Evolutionary conservation across 2,329 filamentous ascomycete species (phyloP).

Genomic region (Basipetospora chlamydospora): DNA sequence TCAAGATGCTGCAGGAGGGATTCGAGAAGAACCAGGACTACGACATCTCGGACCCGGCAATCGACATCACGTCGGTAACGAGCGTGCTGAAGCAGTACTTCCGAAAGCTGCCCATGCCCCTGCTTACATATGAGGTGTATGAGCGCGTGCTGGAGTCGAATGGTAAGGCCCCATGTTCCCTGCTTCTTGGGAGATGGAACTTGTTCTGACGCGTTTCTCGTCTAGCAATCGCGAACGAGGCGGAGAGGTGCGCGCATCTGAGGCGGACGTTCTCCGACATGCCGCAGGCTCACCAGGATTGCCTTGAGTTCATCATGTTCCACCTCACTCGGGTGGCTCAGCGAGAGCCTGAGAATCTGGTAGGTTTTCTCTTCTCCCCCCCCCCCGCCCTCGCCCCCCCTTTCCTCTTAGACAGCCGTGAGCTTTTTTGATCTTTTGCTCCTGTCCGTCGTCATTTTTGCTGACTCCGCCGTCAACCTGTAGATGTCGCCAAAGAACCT

Average conservation of each 20-base stretch:
- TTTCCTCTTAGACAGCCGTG: no score
- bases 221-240: conserved; percentile 48
- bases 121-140: conserved; percentile 88
- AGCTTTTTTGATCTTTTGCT: background rate
- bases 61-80: conserved; percentile 93
- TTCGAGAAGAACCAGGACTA: conserved; percentile 78
- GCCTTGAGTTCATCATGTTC: conserved; percentile 85
- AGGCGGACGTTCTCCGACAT: conserved; percentile 62
- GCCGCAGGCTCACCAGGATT: conserved; percentile 72
- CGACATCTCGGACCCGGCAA: conserved; percentile 82
- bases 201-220: conserved; percentile 12
- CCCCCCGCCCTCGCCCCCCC: no score
- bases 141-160: conserved; percentile 74
- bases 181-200: conserved; percentile 5
- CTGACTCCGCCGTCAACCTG: background rate
- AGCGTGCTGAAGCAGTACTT: conserved; percentile 97
- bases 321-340: conserved; percentile 79
- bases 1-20: conserved; percentile 78
- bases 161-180: conserved; percentile 32
- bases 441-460: no score
- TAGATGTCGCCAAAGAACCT: conserved; percentile 94
- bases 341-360: conserved; percentile 71
- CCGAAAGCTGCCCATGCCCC: conserved; percentile 74
- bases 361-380: conserved; percentile 25
- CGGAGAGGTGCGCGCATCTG: conserved; percentile 57